These are phyloP conservation scores for Gossypium davidsonii DNA, from an alignment of 441 rosid genomes.

Conservation along the genomic window DNA sequence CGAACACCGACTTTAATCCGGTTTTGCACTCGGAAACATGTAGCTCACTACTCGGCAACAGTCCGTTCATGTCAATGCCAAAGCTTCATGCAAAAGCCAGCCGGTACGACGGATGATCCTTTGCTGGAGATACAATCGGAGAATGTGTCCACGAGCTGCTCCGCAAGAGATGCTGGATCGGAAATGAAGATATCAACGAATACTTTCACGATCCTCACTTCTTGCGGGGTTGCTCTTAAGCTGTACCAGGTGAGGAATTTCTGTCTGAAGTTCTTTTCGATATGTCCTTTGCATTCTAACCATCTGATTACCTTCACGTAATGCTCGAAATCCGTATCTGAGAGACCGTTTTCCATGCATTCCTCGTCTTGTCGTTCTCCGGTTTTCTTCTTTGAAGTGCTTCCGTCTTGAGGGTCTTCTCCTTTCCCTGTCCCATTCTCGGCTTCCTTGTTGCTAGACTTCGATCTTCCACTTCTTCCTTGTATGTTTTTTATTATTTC, in stretches of 20 bases:
- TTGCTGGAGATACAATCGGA: constrained; percentile 57
- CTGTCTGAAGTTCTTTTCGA: constrained; percentile 84
- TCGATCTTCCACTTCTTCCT: constrained; percentile 42
- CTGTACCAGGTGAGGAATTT: constrained; percentile 95
- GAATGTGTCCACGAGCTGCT: constrained; percentile 87
- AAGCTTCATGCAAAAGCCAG: constrained; percentile 86
- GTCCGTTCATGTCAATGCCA: constrained; percentile 56
- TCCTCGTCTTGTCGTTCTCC: constrained; percentile 46
- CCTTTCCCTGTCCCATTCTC: constrained; percentile 37
- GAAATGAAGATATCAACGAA: constrained; percentile 63
- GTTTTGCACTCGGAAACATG: constrained; percentile 17
- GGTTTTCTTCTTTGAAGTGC: constrained; percentile 49
- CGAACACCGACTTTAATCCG: constrained; percentile 11
- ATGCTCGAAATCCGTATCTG: constrained; percentile 64
- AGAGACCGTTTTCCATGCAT: constrained; percentile 29
- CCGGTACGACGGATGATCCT: constrained; percentile 47
- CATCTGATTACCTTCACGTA: constrained; percentile 70
- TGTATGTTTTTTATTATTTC: constrained; percentile 48
- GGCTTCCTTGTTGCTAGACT: constrained; percentile 43
- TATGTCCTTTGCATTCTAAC: constrained; percentile 77
- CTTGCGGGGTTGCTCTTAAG: constrained; percentile 71
- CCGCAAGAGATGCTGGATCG: constrained; percentile 80
- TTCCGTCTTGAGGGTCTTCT: constrained; percentile 51
- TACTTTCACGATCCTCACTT: constrained; percentile 71
- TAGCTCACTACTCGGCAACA: background rate